These are phyloP conservation scores for Gryganskiella cystojenkinii DNA, from an alignment of 192 early-diverging fungal genomes.

Conservation along the genomic window DNA sequence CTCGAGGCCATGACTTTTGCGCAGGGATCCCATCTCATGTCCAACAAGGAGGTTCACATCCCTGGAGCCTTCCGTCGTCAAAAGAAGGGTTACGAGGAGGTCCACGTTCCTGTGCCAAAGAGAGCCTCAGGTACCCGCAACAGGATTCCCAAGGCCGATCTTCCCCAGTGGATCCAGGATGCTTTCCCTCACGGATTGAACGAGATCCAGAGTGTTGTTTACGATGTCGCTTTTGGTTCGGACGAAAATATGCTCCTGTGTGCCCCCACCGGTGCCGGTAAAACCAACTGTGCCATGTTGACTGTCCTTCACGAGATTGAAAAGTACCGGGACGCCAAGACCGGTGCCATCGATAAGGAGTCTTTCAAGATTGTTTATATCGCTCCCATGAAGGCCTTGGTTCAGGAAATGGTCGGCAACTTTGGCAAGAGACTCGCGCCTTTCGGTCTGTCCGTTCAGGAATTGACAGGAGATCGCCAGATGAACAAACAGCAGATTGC, in stretches of 20 bases:
- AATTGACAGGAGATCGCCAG: constrained; percentile 97
- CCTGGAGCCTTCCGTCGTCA: constrained; percentile 94
- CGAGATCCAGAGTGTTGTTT: constrained; percentile 90
- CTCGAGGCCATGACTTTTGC: constrained; percentile 87
- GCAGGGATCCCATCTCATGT: constrained; percentile 97
- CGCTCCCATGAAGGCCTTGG: constrained; percentile 99
- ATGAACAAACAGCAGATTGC: constrained; percentile 97
- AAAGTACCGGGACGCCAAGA: constrained; percentile 78
- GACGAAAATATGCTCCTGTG: constrained; percentile 98
- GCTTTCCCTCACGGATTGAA: constrained; percentile 89
- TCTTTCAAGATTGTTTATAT: constrained; percentile 98
- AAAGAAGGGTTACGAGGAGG: constrained; percentile 93
- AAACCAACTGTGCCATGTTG: constrained; percentile 98
- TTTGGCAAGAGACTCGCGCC: constrained; percentile 79
- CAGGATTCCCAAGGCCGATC: constrained; percentile 66
- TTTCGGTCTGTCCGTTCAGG: constrained; percentile 91
- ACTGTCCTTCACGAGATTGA: constrained; percentile 92
- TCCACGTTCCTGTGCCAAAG: constrained; percentile 93
- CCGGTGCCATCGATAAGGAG: constrained; percentile 81
- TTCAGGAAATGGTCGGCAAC: constrained; percentile 97
- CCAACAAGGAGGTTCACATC: constrained; percentile 93
- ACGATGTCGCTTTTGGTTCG: constrained; percentile 84
- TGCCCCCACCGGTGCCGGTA: constrained; percentile 98
- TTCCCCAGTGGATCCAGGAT: constrained; percentile 86
- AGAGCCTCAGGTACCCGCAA: constrained; percentile 75